Percentiles rank a stretch among this genome's conserved stretches.
Evolutionary conservation across 495 filamentous ascomycete genomes (phyloP).

Genomic region (Stereocaulon alpinum): DNA sequence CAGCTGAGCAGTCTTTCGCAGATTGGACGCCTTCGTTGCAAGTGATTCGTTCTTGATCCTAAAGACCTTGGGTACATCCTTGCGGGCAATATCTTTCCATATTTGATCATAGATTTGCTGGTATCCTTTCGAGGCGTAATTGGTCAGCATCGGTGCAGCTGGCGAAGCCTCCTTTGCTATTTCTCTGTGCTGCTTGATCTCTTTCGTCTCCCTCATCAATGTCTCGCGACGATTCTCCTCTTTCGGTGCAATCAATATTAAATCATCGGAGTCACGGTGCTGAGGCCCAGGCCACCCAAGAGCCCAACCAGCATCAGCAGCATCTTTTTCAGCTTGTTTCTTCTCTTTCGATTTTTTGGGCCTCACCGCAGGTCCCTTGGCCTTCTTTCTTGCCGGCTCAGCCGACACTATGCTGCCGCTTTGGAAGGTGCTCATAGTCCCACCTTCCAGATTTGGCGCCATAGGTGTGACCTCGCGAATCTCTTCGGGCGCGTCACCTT

Average conservation of each 20-base stretch:
- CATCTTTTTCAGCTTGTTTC: constrained; percentile 90
- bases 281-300: constrained; percentile 39
- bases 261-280: constrained; percentile 66
- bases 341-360: constrained; percentile 91
- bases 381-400: constrained; percentile 51
- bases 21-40: constrained; percentile 75
- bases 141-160: constrained; percentile 29
- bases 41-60: constrained; percentile 76
- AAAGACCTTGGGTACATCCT: constrained; percentile 85
- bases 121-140: constrained; percentile 82
- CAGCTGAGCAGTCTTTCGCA: constrained; percentile 93
- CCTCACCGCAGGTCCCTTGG: constrained; percentile 50
- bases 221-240: constrained; percentile 48
- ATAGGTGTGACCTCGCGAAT: constrained; percentile 63
- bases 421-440: constrained; percentile 76
- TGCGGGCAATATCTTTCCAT: constrained; percentile 86
- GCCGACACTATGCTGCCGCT: constrained; percentile 52
- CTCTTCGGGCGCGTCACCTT: constrained; percentile 73
- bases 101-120: constrained; percentile 98
- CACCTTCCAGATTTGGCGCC: constrained; percentile 76
- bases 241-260: constrained; percentile 49
- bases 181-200: constrained; percentile 40
- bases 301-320: constrained; percentile 78
- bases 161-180: constrained; percentile 54
- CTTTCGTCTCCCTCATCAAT: constrained; percentile 40